Percentiles rank a stretch among this genome's conserved stretches.
phyloP scores from a whole-genome alignment of 768 basidiomycete species.

The Dacryopinax primogenitus region DNA sequence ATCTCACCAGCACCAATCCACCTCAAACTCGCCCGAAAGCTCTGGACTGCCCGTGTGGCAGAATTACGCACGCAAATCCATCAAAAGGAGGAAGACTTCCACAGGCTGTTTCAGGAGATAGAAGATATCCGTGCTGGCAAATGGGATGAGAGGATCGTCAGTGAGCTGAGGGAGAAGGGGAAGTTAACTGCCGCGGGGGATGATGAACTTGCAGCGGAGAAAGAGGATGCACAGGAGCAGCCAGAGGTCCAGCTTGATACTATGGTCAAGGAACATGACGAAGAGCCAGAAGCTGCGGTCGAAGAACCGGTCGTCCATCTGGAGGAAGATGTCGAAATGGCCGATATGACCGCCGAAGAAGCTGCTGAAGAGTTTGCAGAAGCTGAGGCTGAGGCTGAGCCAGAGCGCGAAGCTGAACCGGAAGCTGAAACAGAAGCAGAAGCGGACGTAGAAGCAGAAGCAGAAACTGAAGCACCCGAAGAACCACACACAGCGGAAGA shows the following conservation, averaged over 20 bases:
- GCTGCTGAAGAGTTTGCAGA: slow-evolving; percentile 2
- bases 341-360: background rate
- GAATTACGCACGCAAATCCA: slow-evolving; percentile 62
- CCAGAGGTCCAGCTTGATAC: background rate
- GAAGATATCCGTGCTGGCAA: slow-evolving; percentile 57
- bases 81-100: slow-evolving; percentile 66
- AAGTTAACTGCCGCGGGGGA: background rate
- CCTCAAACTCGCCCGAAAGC: slow-evolving; percentile 57
- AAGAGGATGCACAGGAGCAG: background rate
- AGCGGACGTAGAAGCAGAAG: slow-evolving; percentile 15
- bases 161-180: slow-evolving; percentile 21
- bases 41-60: slow-evolving; percentile 53
- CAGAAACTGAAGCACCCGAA: slow-evolving; percentile 14
- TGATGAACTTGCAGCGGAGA: background rate
- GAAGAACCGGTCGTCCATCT: slow-evolving; percentile 8
- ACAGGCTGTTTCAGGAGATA: slow-evolving; percentile 56
- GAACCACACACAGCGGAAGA: slow-evolving; percentile 8
- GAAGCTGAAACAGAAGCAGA: slow-evolving; percentile 8
- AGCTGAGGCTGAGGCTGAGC: slow-evolving; percentile 4
- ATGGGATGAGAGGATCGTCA: slow-evolving; percentile 44
- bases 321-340: slow-evolving; percentile 11
- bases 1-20: slow-evolving; percentile 45
- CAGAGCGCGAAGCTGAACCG: background rate
- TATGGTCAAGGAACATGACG: background rate
- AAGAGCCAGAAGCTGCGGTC: background rate